phyloP scores from a whole-genome alignment of 139 green algal genomes.

The Gonium pectorale region DNA sequence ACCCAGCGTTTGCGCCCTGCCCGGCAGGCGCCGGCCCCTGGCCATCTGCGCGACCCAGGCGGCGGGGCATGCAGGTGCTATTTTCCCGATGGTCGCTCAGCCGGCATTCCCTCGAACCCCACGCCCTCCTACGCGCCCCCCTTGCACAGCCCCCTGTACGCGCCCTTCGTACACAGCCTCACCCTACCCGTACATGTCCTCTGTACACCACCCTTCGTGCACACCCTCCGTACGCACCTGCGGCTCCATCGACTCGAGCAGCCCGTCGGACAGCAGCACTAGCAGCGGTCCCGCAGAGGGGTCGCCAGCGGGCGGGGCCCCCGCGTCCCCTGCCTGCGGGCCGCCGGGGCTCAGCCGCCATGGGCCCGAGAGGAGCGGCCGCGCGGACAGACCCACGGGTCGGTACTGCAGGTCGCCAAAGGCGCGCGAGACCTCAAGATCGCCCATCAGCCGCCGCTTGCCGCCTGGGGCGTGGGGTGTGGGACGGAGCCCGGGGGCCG shows the following conservation, averaged over 20 bases:
- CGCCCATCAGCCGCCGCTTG: constrained; percentile 55
- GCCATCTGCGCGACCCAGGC: too few relatives aligned
- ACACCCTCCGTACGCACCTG: constrained; percentile 4
- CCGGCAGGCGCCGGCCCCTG: too few relatives aligned
- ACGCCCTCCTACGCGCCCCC: too few relatives aligned
- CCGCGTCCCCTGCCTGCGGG: too few relatives aligned
- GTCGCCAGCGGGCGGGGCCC: background rate
- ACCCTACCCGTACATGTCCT: background rate
- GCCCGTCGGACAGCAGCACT: constrained; percentile 62
- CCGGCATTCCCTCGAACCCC: too few relatives aligned
- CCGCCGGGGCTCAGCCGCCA: background rate
- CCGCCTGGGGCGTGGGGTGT: background rate
- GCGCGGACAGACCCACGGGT: constrained; percentile 37
- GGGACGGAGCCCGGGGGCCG: background rate
- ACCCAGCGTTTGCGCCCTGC: too few relatives aligned
- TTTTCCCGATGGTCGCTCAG: too few relatives aligned
- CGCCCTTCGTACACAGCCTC: background rate
- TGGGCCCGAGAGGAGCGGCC: constrained; percentile 37
- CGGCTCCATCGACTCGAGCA: constrained; percentile 54
- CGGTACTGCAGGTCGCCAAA: constrained; percentile 65
- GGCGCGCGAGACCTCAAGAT: constrained; percentile 66
- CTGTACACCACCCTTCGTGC: background rate
- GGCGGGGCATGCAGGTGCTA: too few relatives aligned
- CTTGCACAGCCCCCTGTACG: too few relatives aligned
- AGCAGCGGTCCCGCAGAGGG: background rate